Conservation (phyloP, 345 rosid genomes). For the Populus nigra region DNA sequence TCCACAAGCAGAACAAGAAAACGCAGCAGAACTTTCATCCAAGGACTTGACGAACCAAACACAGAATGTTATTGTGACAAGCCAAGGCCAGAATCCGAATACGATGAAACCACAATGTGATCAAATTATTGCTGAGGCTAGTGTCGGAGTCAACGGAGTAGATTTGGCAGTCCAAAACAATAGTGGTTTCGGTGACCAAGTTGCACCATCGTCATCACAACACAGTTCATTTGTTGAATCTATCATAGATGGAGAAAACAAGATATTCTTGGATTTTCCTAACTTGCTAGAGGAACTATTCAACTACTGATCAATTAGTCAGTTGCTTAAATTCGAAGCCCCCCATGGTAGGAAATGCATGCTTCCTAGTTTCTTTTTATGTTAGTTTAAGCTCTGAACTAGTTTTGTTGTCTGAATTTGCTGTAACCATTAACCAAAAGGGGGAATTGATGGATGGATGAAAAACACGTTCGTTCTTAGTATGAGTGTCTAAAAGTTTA, state of each 20-base stretch:
- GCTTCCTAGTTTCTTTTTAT: not conserved
- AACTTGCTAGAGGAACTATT: conserved; percentile 59
- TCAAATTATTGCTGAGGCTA: not conserved
- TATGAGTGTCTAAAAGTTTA: not conserved
- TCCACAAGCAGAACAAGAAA: conserved; percentile 27
- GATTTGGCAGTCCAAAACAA: conserved; percentile 3
- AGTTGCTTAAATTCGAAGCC: not conserved
- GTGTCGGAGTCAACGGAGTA: conserved; percentile 11
- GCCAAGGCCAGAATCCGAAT: not conserved
- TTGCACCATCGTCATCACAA: conserved; percentile 19
- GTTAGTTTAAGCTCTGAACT: not conserved
- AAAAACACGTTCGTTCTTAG: not conserved
- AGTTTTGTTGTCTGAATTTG: not conserved
- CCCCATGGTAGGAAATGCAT: not conserved
- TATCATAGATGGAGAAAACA: conserved; percentile 57
- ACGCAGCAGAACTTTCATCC: conserved; percentile 25
- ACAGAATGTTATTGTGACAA: not conserved
- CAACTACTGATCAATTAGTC: conserved; percentile 16
- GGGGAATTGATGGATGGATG: not conserved
- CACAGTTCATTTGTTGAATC: conserved; percentile 59
- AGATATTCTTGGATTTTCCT: conserved; percentile 65
- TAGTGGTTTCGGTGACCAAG: conserved; percentile 15
- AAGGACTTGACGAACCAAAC: conserved; percentile 23
- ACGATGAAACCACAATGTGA: not conserved
- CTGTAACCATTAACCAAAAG: not conserved